A percentile compares a stretch with the other conserved stretches of the same genome.
Conservation (phyloP, 2,329 filamentous ascomycete species). For the Hyphodiscus sp. region DNA sequence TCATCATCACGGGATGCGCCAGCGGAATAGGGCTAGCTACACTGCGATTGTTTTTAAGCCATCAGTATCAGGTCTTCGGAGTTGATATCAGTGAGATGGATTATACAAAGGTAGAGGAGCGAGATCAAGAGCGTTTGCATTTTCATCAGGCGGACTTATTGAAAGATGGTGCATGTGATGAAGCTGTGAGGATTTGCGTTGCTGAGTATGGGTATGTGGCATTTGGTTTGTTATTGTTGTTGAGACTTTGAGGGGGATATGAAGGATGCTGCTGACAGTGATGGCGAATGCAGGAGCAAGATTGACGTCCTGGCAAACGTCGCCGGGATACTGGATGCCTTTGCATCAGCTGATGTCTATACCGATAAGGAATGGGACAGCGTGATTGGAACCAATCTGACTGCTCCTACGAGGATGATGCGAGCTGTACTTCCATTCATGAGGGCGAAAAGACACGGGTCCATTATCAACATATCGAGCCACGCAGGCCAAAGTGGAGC, state of each 20-base stretch:
- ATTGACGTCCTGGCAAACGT: conserved; percentile 40
- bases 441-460: conserved; percentile 33
- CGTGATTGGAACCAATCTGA: conserved; percentile 37
- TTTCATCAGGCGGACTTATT: conserved; percentile 31
- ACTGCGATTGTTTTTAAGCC: conserved; percentile 27
- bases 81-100: conserved; percentile 30
- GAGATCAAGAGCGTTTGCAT: conserved; percentile 24
- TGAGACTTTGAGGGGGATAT: background rate
- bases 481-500: conserved; percentile 34
- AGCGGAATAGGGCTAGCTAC: conserved; percentile 32
- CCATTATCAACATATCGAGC: conserved; percentile 37
- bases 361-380: conserved; percentile 35
- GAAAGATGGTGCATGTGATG: conserved; percentile 27
- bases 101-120: conserved; percentile 20
- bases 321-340: conserved; percentile 39
- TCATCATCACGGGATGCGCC: conserved; percentile 20
- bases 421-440: conserved; percentile 37
- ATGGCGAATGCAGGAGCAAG: conserved; percentile 12
- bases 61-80: conserved; percentile 30
- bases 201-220: conserved; percentile 22
- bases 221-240: too few species aligned
- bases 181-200: conserved; percentile 29
- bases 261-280: background rate
- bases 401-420: conserved; percentile 39
- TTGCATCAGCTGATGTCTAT: conserved; percentile 34